Evolutionary conservation across 83 land plant genomes (phyloP), one percentile per base, ranked within the genome.

Genomic region (Thuja plicata): DNA sequence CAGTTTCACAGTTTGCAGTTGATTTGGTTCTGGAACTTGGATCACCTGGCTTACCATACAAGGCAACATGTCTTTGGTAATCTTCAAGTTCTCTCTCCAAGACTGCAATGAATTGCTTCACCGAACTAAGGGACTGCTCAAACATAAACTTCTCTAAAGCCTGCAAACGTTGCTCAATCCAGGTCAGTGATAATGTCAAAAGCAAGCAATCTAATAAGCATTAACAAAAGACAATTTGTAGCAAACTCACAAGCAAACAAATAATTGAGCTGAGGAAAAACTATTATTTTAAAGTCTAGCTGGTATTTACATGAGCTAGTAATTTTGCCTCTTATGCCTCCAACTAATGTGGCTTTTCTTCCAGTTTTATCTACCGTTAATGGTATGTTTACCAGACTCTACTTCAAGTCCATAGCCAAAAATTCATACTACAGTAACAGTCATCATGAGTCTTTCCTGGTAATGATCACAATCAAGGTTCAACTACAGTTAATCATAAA

Each of bases 61-160:
- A 89, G 37, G 96, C 95, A 71, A 90, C 71, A 87, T 95, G 92
- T 52, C 91, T 89, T 85, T 92, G 91, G 86, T 95, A 95, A 19
- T 92, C 91, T 89, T 92, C 95, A 43, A 95, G 82, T 80, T 95
- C 96, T 88, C 90, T 91, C 94, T 93, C 96, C 7, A 91, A 74
- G 70, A 90, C 87, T 62, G 92, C 91, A 86, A 95, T 95, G 89
- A 95, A 92, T 43, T 88, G 92, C 52, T 93, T 89, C 1, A 90
- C 92, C 82, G 92, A 86, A n/a, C 90, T 93, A 7, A 95, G 95
- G 19, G 96, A 93, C 82, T 95, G 96, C 91, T 95, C 95, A 87
- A 92, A 93, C 77, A 83, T 93, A 40, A 89, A 93, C 57, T 91
- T 95, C 88, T 95, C 93, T 78, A 92, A 86, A 38, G 96, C 96